Evolutionary conservation across 2,329 filamentous ascomycete genomes (phyloP).

Genomic region (Davidsoniella virescens): DNA sequence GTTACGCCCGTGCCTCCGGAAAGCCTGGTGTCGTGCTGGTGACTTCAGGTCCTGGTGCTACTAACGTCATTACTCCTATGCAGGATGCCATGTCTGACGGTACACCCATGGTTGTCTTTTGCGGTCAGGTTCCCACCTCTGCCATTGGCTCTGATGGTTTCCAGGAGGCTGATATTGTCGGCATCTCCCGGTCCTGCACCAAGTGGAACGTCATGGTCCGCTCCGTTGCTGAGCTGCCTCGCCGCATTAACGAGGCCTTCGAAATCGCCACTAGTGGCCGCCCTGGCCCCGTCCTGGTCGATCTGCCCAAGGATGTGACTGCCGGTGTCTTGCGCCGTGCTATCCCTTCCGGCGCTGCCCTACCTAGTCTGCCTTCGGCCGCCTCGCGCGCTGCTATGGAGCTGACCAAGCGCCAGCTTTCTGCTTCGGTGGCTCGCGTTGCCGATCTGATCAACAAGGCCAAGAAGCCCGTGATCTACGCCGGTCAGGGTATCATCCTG

Average conservation of each 20-base stretch:
- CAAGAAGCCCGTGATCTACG: slow-evolving; percentile 91
- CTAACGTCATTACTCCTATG: slow-evolving; percentile 92
- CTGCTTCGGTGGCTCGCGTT: slow-evolving; percentile 57
- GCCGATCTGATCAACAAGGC: slow-evolving; percentile 71
- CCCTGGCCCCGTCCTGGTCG: slow-evolving; percentile 86
- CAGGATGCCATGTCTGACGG: slow-evolving; percentile 92
- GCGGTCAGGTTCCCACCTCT: slow-evolving; percentile 75
- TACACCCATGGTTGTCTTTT: slow-evolving; percentile 90
- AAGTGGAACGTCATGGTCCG: slow-evolving; percentile 99
- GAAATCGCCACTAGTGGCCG: slow-evolving; percentile 92
- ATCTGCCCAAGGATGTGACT: slow-evolving; percentile 92
- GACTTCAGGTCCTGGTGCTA: slow-evolving; percentile 89
- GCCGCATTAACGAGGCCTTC: slow-evolving; percentile 92
- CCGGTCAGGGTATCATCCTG: slow-evolving; percentile 75
- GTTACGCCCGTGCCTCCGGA: slow-evolving; percentile 84
- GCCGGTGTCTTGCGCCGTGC: slow-evolving; percentile 67
- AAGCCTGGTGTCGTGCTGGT: slow-evolving; percentile 92
- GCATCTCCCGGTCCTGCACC: slow-evolving; percentile 86
- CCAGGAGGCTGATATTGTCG: slow-evolving; percentile 88
- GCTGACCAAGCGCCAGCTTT: slow-evolving; percentile 53
- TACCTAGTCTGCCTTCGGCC: slow-evolving; percentile 70
- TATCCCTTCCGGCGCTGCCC: slow-evolving; percentile 58
- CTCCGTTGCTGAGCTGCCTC: slow-evolving; percentile 80
- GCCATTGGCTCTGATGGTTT: slow-evolving; percentile 93
- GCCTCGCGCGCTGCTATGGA: slow-evolving; percentile 70